Percentiles rank a stretch among this genome's conserved stretches.
Evolutionary conservation across 352 stramenopile species (phyloP).

Genomic region (Bremia lactucae): DNA sequence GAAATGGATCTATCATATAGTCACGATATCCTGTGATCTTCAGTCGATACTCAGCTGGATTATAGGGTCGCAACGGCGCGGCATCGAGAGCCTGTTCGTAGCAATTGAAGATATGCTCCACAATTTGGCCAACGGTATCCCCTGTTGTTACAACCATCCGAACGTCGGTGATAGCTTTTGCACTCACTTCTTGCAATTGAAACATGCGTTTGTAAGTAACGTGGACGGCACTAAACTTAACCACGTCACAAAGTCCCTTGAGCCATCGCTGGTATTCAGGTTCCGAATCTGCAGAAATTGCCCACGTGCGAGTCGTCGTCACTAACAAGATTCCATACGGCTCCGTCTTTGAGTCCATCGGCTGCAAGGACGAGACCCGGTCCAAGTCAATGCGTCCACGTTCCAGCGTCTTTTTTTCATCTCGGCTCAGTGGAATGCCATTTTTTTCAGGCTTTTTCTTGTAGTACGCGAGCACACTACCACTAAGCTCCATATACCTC

Average conservation of each 20-base stretch:
- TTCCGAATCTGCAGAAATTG: conserved; percentile 60
- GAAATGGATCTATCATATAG: conserved; percentile 77
- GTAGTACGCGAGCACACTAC: conserved; percentile 66
- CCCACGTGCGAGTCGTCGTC: conserved; percentile 67
- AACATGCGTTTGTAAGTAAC: conserved; percentile 78
- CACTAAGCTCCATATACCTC: conserved; percentile 78
- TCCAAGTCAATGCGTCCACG: conserved; percentile 72
- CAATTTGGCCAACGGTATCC: conserved; percentile 80
- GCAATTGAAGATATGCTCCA: conserved; percentile 85
- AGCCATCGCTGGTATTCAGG: conserved; percentile 73
- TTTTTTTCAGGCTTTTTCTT: conserved; percentile 81
- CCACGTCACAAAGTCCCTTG: conserved; percentile 63
- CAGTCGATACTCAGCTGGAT: conserved; percentile 69
- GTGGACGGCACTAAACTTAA: conserved; percentile 75
- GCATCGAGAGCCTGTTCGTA: conserved; percentile 76
- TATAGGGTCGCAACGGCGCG: conserved; percentile 61
- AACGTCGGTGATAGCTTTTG: conserved; percentile 74
- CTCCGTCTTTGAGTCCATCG: conserved; percentile 51
- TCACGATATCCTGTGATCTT: conserved; percentile 82
- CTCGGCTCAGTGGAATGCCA: conserved; percentile 48
- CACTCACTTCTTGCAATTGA: conserved; percentile 74
- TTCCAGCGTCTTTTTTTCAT: conserved; percentile 69
- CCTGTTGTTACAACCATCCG: conserved; percentile 74
- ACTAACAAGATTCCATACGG: conserved; percentile 72
- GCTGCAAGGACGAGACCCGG: conserved; percentile 67